phyloP scores from a whole-genome alignment of 106 monocot species.

The Cymbidium sinense region DNA sequence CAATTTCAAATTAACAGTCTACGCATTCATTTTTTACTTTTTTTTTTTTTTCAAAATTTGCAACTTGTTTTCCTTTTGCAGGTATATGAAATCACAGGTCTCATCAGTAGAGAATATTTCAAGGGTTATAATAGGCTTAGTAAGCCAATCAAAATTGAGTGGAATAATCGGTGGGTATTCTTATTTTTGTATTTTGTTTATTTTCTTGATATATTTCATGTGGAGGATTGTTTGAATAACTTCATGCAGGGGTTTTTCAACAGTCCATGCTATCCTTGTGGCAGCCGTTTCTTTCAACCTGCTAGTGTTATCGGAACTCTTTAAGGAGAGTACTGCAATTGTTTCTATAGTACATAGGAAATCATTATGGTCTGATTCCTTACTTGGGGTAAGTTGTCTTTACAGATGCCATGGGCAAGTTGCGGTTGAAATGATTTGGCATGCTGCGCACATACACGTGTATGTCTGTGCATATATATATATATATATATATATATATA shows the following conservation, averaged over 20 bases:
- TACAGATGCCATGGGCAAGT: not conserved
- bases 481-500: not conserved
- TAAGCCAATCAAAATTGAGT: constrained; percentile 49
- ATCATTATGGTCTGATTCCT: constrained; percentile 54
- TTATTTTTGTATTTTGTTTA: not conserved
- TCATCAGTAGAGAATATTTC: constrained; percentile 34
- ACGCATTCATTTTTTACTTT: not conserved
- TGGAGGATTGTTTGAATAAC: not conserved
- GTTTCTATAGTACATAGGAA: constrained; percentile 41
- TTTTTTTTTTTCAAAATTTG: not conserved
- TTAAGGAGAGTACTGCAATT: constrained; percentile 32
- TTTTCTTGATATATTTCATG: not conserved
- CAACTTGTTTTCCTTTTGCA: constrained; percentile 15
- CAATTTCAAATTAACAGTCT: not conserved
- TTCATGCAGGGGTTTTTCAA: constrained; percentile 69
- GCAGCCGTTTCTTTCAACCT: constrained; percentile 68
- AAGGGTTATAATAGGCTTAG: constrained; percentile 46
- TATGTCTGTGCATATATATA: too few relatives aligned
- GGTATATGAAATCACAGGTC: constrained; percentile 55
- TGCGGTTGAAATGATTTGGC: not conserved
- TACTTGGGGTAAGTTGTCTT: constrained; percentile 61
- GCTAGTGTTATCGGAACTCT: constrained; percentile 64
- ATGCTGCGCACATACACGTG: not conserved
- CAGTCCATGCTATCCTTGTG: constrained; percentile 77
- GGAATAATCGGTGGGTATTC: constrained; percentile 65